phyloP scores from a whole-genome alignment of 2,329 filamentous ascomycete genomes.

The Apiospora phragmitis region DNA sequence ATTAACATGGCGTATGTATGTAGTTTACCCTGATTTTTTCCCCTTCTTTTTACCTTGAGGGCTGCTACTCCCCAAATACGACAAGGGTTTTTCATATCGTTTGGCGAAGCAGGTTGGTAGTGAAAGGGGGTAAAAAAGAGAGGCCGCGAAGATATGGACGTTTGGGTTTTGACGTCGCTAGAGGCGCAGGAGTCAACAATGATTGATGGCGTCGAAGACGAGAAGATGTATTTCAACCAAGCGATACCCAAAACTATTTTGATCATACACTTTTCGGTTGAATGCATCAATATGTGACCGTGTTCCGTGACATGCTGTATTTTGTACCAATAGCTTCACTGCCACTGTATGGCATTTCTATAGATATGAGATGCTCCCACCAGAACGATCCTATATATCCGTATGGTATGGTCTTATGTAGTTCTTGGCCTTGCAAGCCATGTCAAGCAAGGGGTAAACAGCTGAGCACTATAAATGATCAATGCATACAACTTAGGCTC shows the following conservation, averaged over 20 bases:
- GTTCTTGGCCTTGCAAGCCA: background rate
- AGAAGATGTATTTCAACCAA: slow-evolving; percentile 11
- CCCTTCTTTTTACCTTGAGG: background rate
- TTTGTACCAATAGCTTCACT: background rate
- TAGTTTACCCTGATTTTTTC: background rate
- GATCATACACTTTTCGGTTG: background rate
- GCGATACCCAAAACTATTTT: slow-evolving; percentile 15
- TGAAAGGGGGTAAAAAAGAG: background rate
- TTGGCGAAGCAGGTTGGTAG: slow-evolving; percentile 6
- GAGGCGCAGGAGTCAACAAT: background rate
- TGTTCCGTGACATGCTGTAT: background rate
- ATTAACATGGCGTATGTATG: slow-evolving; percentile 9
- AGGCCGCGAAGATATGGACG: background rate
- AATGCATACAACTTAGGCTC: background rate
- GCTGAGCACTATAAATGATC: background rate
- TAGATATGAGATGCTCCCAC: background rate
- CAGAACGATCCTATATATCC: background rate
- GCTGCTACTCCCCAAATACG: background rate
- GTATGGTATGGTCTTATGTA: background rate
- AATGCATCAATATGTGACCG: background rate
- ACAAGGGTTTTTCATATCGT: background rate
- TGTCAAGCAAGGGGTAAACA: background rate
- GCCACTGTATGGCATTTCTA: background rate
- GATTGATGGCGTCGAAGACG: background rate
- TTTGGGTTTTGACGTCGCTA: background rate